Evolutionary conservation across 2,329 filamentous ascomycete genomes (phyloP).

Genomic region (Chrysoporthe deuterocubensis): DNA sequence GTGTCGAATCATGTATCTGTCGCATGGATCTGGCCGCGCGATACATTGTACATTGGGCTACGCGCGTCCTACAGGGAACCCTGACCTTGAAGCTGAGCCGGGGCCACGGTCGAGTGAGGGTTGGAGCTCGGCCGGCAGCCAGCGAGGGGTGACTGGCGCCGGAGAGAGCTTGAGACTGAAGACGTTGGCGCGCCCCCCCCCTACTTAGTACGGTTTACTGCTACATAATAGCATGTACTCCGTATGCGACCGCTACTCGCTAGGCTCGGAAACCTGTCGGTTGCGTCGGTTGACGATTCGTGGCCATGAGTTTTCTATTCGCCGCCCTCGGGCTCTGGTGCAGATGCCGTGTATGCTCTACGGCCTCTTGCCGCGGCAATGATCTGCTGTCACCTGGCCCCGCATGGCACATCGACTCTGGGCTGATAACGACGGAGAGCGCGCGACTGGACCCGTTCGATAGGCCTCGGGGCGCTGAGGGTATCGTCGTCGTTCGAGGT

Average conservation of each 20-base stretch:
- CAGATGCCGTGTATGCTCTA: background rate
- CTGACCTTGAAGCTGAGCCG: constrained; percentile 14
- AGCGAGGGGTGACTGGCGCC: constrained; percentile 18
- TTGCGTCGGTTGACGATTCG: constrained; percentile 22
- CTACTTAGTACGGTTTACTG: background rate
- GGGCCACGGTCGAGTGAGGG: constrained; percentile 15
- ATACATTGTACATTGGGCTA: constrained; percentile 14
- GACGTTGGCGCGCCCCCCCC: constrained; percentile 6
- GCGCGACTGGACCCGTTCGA: background rate
- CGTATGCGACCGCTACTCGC: constrained; percentile 7
- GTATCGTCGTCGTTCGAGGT: background rate
- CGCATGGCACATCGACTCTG: background rate
- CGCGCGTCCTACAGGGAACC: constrained; percentile 27
- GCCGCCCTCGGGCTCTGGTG: constrained; percentile 12
- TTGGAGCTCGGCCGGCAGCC: constrained; percentile 18
- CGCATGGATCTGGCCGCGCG: constrained; percentile 8
- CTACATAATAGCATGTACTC: constrained; percentile 8
- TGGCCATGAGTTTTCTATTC: constrained; percentile 23
- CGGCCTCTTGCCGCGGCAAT: constrained; percentile 3
- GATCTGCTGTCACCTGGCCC: constrained; percentile 1
- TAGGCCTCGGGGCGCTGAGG: background rate
- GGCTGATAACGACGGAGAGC: background rate
- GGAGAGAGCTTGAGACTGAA: constrained; percentile 17
- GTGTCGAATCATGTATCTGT: constrained; percentile 19
- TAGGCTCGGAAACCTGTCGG: constrained; percentile 16